Percentiles rank a stretch among this genome's conserved stretches.
Evolutionary conservation across 129 eudicot genomes (phyloP).

Genomic region (Arctium minus): DNA sequence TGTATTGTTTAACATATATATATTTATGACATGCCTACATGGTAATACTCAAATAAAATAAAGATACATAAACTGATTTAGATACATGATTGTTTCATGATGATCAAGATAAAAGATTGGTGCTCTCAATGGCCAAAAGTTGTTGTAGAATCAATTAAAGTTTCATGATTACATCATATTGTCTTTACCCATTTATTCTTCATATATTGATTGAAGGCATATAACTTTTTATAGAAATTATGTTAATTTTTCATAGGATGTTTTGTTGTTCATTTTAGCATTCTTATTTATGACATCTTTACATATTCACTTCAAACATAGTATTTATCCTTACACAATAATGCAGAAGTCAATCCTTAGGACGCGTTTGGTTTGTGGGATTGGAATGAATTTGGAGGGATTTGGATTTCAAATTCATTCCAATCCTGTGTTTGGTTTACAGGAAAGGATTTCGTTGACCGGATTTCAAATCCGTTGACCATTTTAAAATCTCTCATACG

Average conservation of each 20-base stretch:
- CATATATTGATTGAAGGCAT: neutral
- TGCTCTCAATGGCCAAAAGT: neutral
- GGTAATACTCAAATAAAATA: too few species aligned
- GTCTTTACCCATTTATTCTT: neutral
- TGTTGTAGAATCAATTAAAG: neutral
- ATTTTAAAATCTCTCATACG: too few species aligned
- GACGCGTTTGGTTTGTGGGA: too few species aligned
- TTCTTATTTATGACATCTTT: neutral
- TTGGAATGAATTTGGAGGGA: too few species aligned
- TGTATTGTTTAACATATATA: too few species aligned
- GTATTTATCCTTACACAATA: neutral
- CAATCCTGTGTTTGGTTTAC: too few species aligned
- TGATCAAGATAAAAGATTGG: neutral
- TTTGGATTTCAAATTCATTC: too few species aligned
- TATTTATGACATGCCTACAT: too few species aligned
- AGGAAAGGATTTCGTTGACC: too few species aligned
- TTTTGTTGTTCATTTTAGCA: neutral
- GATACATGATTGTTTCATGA: neutral
- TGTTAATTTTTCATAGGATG: neutral
- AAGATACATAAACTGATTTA: too few species aligned
- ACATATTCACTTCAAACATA: neutral
- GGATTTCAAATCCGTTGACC: too few species aligned
- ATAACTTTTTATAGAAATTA: too few species aligned
- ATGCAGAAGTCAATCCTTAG: neutral
- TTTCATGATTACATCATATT: neutral